Base-by-base conservation (phyloP, 1,139 yeast genomes). In the Nadsonia commutata region DNA sequence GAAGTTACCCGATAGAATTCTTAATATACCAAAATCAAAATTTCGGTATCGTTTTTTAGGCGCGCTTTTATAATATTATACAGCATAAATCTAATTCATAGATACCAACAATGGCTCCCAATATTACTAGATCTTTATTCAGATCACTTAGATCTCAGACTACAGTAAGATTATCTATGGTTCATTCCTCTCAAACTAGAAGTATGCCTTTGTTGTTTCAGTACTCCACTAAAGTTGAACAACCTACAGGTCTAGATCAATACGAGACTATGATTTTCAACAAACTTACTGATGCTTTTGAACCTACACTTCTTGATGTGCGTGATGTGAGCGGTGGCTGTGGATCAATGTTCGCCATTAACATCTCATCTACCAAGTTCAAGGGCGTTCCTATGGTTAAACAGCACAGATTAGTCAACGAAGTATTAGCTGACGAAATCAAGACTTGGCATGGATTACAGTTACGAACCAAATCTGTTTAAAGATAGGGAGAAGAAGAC, bases 331-430 rank as follows among this genome's bases (percentile, higher is more conserved):
- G 93, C 20, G 97, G 86, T 5, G 98, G 99, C 0, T 93, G 98
- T 65, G 99, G 99, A 0, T 86, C 96, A 2, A 90, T 90, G 97
- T 93, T 85, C 64, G 86, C 95, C 40, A 90, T 90, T 43, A 67
- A 72, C 48, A 74, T 93, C 19, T 82, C 78, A 37, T 80, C 94
- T 46, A 68, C 67, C 1, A 67, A 75, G 56, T 90, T 90, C 64
- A 76, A 80, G 53, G 95, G 94, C 0, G 59, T 83, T 39, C 68
- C 84, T 2, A 83, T 84, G 78, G 71, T 90, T 51, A 86, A 86
- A 58, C 99, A 90, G 62, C 98, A 90, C 58, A 72, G 95, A 49
- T 62, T 88, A 55, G 97, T 90, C 20, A 90, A 90, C 62, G 76
- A 76, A 45, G 68, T 79, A 2, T 68, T 90, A 52, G 79, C 80